phyloP scores from a whole-genome alignment of 1,139 yeast genomes.

The Candida labiduridarum region DNA sequence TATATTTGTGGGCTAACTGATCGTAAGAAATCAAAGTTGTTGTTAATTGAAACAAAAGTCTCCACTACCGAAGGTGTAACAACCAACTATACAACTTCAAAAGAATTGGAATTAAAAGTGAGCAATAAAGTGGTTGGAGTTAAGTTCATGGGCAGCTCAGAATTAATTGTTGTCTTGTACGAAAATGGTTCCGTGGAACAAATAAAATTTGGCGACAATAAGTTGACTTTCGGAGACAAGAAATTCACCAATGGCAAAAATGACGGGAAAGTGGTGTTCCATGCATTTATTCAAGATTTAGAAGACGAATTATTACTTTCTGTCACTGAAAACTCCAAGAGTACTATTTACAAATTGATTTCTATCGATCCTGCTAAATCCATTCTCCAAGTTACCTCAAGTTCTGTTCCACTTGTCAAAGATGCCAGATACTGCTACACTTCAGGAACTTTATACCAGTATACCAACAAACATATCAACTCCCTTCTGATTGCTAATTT shows the following conservation, averaged over 20 bases:
- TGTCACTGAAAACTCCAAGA: slow-evolving; percentile 19
- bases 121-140: slow-evolving; percentile 33
- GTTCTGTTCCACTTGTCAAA: slow-evolving; percentile 6
- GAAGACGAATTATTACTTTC: slow-evolving; percentile 27
- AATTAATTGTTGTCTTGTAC: slow-evolving; percentile 41
- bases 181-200: slow-evolving; percentile 46
- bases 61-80: slow-evolving; percentile 16
- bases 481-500: slow-evolving; percentile 27
- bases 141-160: slow-evolving; percentile 33
- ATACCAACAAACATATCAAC: slow-evolving; percentile 22
- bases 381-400: slow-evolving; percentile 25
- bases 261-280: slow-evolving; percentile 20
- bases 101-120: slow-evolving; percentile 18
- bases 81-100: slow-evolving; percentile 8
- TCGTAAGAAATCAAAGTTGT: slow-evolving; percentile 44
- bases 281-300: slow-evolving; percentile 24
- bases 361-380: slow-evolving; percentile 23
- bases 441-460: slow-evolving; percentile 30
- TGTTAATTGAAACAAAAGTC: slow-evolving; percentile 35
- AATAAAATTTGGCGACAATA: slow-evolving; percentile 22
- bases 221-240: slow-evolving; percentile 5
- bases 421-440: slow-evolving; percentile 26
- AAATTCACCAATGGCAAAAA: slow-evolving; percentile 5
- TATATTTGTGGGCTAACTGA: slow-evolving; percentile 51
- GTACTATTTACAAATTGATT: slow-evolving; percentile 23